Evolutionary conservation across 192 early-diverging fungal species (phyloP), one percentile per base, ranked within the genome.

Genomic region (Chytriomyces hyalinus): DNA sequence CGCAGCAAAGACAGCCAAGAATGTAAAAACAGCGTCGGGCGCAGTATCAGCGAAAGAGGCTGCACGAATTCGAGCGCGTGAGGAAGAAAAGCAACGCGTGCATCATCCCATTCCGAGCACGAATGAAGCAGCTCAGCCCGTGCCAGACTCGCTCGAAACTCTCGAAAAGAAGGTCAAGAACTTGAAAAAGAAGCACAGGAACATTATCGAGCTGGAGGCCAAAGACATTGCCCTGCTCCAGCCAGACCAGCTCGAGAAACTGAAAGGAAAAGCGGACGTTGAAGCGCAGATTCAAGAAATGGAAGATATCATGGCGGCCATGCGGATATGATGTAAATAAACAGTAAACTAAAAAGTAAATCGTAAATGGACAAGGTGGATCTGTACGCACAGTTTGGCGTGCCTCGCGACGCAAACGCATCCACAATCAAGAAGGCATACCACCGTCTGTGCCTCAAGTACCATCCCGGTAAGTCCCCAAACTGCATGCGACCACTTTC

Each of bases 341-440:
- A 2, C 0, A 36, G 36, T 36, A 4, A 36, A 36, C n/a, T 36
- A 36, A 36, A 36, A 36, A 36, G 36, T 36, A 36, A 36, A 36
- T 36, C 36, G 4, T 36, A 36, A 36, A 36, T 36, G 36, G 53
- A 20, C 5, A 57, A 13, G 15, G 53, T 57, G 17, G 67, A 77
- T 57, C 71, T 87, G 13, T 80, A 80, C 61, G 68, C 65, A 8
- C 51, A 64, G 22, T 76, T 80, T 69, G 80, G 80, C 15, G 69
- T 80, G 8, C n/a, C 49, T 9, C 49, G 60, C 28, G 49, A 50
- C 36, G 80, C 80, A 7, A 47, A 26, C 11, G 44, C 67, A 13
- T 57, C 65, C 8, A 57, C 66, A 8, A 78, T 80, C 50, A 80
- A 80, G 80, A 76, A 77, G 49, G 76, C 76, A 9, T 77, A 77